phyloP scores from a whole-genome alignment of 1,139 yeast genomes.

The Hansenula lynferdii region DNA sequence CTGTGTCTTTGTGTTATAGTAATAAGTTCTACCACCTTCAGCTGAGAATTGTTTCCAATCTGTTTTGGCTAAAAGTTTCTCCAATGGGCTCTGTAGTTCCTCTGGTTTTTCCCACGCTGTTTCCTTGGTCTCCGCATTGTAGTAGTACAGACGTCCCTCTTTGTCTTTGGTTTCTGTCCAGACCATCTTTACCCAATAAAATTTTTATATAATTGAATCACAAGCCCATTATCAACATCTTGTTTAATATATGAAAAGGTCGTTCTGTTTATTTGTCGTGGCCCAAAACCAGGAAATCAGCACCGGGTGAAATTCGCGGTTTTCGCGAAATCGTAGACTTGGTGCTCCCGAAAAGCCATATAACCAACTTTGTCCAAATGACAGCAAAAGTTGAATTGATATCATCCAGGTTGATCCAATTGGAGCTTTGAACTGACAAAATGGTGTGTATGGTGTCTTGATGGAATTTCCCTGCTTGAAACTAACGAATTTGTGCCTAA shows the following conservation, averaged over 20 bases:
- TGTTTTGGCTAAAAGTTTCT: slow-evolving; percentile 30
- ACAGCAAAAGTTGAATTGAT: not conserved
- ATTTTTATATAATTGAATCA: too few relatives aligned
- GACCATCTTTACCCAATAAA: too few relatives aligned
- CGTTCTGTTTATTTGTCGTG: not conserved
- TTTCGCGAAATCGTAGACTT: too few relatives aligned
- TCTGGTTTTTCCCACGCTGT: slow-evolving; percentile 84
- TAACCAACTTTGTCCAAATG: not conserved
- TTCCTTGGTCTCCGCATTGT: slow-evolving; percentile 57
- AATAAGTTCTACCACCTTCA: slow-evolving; percentile 69
- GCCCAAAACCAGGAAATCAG: not conserved
- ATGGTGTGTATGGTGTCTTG: not conserved
- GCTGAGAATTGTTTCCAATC: slow-evolving; percentile 65
- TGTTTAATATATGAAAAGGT: too few relatives aligned
- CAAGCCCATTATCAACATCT: too few relatives aligned
- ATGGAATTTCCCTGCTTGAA: too few relatives aligned
- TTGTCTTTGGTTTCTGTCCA: slow-evolving; percentile 70
- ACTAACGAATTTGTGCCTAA: not conserved
- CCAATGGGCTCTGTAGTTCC: slow-evolving; percentile 35
- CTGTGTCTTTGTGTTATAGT: slow-evolving; percentile 59
- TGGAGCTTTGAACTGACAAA: not conserved
- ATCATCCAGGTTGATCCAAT: not conserved
- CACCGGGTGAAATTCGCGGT: not conserved
- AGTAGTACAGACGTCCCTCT: slow-evolving; percentile 69
- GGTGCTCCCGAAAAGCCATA: not conserved